A percentile compares a stretch with the other conserved stretches of the same genome.
Evolutionary conservation across 768 basidiomycete genomes (phyloP).

Genomic region (Trametes sanguinea): DNA sequence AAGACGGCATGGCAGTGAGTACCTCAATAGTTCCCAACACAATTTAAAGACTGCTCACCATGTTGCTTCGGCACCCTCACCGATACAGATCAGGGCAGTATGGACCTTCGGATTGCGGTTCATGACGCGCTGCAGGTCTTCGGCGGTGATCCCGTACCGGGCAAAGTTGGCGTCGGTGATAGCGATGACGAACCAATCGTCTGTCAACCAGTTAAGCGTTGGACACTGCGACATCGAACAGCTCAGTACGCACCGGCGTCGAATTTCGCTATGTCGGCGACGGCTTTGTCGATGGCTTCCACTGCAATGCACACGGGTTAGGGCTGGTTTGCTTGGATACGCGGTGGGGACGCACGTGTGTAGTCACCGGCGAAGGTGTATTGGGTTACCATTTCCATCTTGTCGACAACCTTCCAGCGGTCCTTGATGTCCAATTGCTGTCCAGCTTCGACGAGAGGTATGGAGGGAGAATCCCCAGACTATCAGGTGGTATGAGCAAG

Average conservation of each 20-base stretch:
- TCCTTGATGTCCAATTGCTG: conserved; percentile 56
- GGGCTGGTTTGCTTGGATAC: not conserved
- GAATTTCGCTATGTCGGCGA: conserved; percentile 58
- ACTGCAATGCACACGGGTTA: conserved; percentile 37
- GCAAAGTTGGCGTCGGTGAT: conserved; percentile 74
- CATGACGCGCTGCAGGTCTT: conserved; percentile 59
- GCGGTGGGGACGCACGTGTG: conserved; percentile 44
- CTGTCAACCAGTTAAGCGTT: conserved; percentile 32
- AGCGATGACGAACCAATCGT: conserved; percentile 73
- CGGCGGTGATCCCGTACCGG: conserved; percentile 60
- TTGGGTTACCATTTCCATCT: conserved; percentile 68
- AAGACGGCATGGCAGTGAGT: not conserved
- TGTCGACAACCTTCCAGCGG: conserved; percentile 67
- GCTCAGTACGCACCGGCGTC: conserved; percentile 50
- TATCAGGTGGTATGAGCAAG: conserved; percentile 25
- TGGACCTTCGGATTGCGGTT: conserved; percentile 63
- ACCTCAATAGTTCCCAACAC: not conserved
- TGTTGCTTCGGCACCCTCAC: conserved; percentile 63
- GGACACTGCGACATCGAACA: not conserved
- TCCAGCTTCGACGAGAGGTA: conserved; percentile 51
- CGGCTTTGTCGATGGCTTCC: conserved; percentile 64
- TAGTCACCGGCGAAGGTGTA: conserved; percentile 71
- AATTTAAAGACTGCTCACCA: conserved; percentile 44
- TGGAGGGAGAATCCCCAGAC: conserved; percentile 66
- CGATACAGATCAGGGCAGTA: conserved; percentile 68